Percentiles rank a stretch among this genome's conserved stretches.
Conservation (phyloP, 2,329 filamentous ascomycete species). For the Diaporthe eres region DNA sequence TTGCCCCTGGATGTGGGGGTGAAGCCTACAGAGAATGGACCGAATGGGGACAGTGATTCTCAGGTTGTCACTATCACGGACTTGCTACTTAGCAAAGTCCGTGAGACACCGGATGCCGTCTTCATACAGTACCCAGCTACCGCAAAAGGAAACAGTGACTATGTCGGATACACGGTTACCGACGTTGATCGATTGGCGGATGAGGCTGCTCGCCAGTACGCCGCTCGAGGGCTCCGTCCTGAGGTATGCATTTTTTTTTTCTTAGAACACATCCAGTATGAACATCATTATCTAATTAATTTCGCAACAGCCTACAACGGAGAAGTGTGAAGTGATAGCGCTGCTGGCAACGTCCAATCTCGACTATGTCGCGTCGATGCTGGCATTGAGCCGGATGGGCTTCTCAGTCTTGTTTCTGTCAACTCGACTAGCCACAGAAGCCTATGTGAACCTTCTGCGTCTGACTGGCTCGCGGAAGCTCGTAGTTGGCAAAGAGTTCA, state of each 20-base stretch:
- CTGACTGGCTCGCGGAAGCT: conserved; percentile 54
- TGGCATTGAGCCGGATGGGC: conserved; percentile 66
- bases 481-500: conserved; percentile 47
- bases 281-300: background rate
- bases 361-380: conserved; percentile 65
- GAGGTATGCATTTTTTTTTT: conserved; percentile 16
- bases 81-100: conserved; percentile 38
- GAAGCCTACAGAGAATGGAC: background rate
- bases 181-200: conserved; percentile 37
- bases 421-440: conserved; percentile 64
- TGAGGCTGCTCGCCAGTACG: conserved; percentile 39
- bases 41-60: background rate
- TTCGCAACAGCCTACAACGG: conserved; percentile 18
- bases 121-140: conserved; percentile 39
- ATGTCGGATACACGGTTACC: conserved; percentile 37
- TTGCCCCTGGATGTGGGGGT: conserved; percentile 4
- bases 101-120: conserved; percentile 33
- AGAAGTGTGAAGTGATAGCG: conserved; percentile 57
- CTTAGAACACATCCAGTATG: background rate
- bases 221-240: conserved; percentile 25
- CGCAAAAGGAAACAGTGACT: conserved; percentile 37
- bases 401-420: conserved; percentile 68
- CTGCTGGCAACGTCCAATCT: conserved; percentile 64
- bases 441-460: conserved; percentile 62
- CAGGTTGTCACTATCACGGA: conserved; percentile 37